These are phyloP conservation scores for Cyclotella choctawhatcheeana DNA, from an alignment of 108 stramenopile species.

Conservation along the genomic window DNA sequence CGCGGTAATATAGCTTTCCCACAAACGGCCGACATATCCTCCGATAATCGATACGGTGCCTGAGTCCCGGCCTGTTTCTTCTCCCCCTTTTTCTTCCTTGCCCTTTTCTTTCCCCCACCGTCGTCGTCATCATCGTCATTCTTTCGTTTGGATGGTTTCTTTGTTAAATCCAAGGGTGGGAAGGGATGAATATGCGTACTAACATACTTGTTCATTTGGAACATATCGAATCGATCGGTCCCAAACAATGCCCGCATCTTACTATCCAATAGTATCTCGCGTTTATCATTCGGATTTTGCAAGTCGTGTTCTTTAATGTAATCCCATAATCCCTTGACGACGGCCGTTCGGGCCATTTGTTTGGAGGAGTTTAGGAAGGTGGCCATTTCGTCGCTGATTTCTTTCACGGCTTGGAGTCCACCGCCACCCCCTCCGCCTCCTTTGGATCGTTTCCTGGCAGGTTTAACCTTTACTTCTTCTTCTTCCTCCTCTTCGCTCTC, in stretches of 20 bases:
- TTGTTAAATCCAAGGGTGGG: conserved; percentile 75
- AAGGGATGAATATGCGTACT: conserved; percentile 78
- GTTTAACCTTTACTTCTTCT: conserved; percentile 22
- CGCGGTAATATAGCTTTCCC: conserved; percentile 75
- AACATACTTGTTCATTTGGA: conserved; percentile 53
- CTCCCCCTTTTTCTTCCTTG: conserved; percentile 49
- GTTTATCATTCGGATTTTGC: conserved; percentile 88
- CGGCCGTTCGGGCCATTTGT: conserved; percentile 74
- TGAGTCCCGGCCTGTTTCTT: conserved; percentile 68
- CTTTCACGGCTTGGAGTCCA: conserved; percentile 70
- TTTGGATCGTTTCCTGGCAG: conserved; percentile 49
- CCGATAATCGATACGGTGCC: conserved; percentile 77
- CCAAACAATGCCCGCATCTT: conserved; percentile 51
- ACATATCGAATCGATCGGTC: conserved; percentile 48
- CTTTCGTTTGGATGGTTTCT: conserved; percentile 39
- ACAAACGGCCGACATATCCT: conserved; percentile 66
- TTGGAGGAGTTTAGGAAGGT: conserved; percentile 64
- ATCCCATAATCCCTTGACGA: conserved; percentile 86
- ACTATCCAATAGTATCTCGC: conserved; percentile 79
- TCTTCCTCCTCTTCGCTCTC: conserved; percentile 29
- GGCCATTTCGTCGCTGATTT: conserved; percentile 66
- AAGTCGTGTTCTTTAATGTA: conserved; percentile 83
- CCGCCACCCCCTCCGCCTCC: conserved; percentile 49
- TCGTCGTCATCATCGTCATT: conserved; percentile 23
- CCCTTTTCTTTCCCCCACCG: conserved; percentile 27